Evolutionary conservation across 148 eudicot genomes (phyloP).

Genomic region (Amaranthus cruentus): DNA sequence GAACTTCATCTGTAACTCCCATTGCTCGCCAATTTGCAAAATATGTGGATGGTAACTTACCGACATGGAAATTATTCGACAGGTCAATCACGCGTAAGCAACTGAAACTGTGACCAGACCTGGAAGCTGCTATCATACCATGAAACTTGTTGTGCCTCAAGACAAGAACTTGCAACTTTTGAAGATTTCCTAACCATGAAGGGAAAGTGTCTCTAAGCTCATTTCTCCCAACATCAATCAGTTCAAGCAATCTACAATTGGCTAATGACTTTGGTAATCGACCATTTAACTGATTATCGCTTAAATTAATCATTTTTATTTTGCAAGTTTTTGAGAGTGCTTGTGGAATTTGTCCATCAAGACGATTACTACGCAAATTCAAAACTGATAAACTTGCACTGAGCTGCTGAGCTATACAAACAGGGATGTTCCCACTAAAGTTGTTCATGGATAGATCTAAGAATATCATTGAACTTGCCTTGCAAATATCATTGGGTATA

Average conservation of each 20-base stretch:
- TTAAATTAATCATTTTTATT: constrained; percentile 23
- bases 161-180: neutral
- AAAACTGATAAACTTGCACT: constrained; percentile 11
- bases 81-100: constrained; percentile 36
- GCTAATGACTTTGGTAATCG: constrained; percentile 25
- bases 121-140: constrained; percentile 9
- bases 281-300: constrained; percentile 21
- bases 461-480: neutral
- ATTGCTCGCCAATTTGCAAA: constrained; percentile 30
- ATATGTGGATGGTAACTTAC: constrained; percentile 23
- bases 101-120: neutral
- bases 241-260: constrained; percentile 21
- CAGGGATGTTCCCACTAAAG: no score
- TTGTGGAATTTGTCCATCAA: constrained; percentile 21
- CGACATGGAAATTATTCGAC: constrained; percentile 31
- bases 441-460: constrained; percentile 26
- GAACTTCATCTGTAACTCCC: constrained; percentile 4
- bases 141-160: constrained; percentile 32
- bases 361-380: constrained; percentile 16
- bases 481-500: constrained; percentile 28
- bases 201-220: constrained; percentile 35
- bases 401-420: neutral
- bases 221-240: constrained; percentile 33
- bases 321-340: neutral
- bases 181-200: constrained; percentile 31